Evolutionary conservation across 495 filamentous ascomycete species (phyloP).

Genomic region (Aspergillus ostianus): DNA sequence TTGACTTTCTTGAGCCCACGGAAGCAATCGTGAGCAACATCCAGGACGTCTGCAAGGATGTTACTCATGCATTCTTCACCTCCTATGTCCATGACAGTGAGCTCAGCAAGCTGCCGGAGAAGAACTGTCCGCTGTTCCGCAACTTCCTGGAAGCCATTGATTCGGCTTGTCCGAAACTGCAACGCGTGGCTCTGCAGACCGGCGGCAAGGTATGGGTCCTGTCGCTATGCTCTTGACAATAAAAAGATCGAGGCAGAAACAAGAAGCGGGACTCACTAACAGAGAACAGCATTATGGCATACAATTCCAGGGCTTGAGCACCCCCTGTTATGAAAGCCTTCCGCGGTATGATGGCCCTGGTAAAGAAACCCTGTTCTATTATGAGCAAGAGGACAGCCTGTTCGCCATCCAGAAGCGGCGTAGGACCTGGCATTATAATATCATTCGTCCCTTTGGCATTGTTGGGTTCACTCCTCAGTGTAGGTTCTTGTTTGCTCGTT

Average conservation of each 20-base stretch:
- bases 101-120: conserved; percentile 7
- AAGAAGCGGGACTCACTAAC: too few species aligned
- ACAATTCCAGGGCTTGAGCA: too few species aligned
- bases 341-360: too few species aligned
- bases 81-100: conserved; percentile 28
- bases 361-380: neutral
- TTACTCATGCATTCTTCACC: conserved; percentile 29
- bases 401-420: neutral
- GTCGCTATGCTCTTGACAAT: too few species aligned
- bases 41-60: conserved; percentile 11
- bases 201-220: conserved; percentile 11
- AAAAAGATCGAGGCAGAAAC: too few species aligned
- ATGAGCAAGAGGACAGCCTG: neutral
- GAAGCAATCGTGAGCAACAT: conserved; percentile 11
- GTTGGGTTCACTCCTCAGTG: neutral
- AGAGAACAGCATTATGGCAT: too few species aligned
- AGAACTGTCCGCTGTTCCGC: conserved; percentile 20
- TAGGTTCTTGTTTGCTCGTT: neutral
- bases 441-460: neutral
- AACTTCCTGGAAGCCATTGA: conserved; percentile 22
- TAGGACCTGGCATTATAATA: neutral
- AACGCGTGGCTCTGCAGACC: conserved; percentile 9
- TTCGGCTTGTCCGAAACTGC: conserved; percentile 1
- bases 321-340: too few species aligned
- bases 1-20: conserved; percentile 14